Evolutionary conservation across 2,329 filamentous ascomycete species (phyloP), one percentile per base, ranked within the genome.

Genomic region (Capronia epimyces): DNA sequence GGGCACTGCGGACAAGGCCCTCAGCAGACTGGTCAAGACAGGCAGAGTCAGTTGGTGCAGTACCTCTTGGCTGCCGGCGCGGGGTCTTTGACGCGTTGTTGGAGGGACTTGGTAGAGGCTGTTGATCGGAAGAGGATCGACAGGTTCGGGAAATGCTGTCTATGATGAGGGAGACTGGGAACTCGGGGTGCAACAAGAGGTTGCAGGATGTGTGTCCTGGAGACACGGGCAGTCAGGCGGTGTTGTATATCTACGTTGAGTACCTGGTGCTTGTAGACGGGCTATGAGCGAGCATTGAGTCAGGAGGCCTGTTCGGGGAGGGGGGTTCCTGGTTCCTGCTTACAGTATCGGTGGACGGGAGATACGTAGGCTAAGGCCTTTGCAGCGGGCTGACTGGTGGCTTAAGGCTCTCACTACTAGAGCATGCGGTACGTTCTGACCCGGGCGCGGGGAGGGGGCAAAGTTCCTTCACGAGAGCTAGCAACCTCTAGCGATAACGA

Each of bases 1-100:
- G 48, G 48, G 47, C 47, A 50, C 42, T 41, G 20, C 24, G 46
- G 48, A 36, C 15, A 15, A 37, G 16, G 48, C 48, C 48, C 48
- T 39, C 41, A 40, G 48, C 48, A 32, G 22, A 41, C 20, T 18
- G 42, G 34, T 29, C 22, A 21, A 22, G 21, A 24, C 40, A 13
- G 40, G 29, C 16, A 18, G 32, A 12, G 29, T 16, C 43, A 16
- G 43, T 29, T 24, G 43, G 29, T 24, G 15, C 34, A 10, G 16
- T 37, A 20, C 43, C 48, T 32, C 48, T 48, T 36, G 43, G 29
- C 43, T 20, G 20, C 40, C 27, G 31, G 41, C 48, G 42, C 48
- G 48, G 48, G 48, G 48, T 46, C 18, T 41, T 36, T 8, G n/a
- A 46, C 31, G 48, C 48, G 48, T 50, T 6, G 40, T 37, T 39